These are phyloP conservation scores for Dianthus caryophyllus DNA, from an alignment of 148 eudicot species.

Conservation along the genomic window DNA sequence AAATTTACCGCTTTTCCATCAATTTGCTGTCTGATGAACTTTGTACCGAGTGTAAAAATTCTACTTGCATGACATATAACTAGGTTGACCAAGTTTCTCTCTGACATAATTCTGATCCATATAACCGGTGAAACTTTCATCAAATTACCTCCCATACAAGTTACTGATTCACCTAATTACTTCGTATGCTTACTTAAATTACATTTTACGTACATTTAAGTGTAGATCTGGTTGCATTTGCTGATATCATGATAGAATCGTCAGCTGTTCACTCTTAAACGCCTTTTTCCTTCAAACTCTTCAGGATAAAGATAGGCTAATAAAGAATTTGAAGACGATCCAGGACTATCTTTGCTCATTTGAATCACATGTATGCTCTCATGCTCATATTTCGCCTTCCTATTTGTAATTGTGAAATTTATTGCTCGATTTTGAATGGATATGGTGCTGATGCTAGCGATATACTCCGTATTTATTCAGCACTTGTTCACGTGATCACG, in stretches of 20 bases:
- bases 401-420: background rate
- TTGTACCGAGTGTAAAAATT: no score
- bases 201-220: background rate
- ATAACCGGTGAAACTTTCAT: background rate
- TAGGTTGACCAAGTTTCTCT: constrained; percentile 2
- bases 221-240: background rate
- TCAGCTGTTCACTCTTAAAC: no score
- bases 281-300: constrained; percentile 16
- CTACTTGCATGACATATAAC: constrained; percentile 5
- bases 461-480: no score
- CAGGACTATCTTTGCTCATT: constrained; percentile 92
- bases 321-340: constrained; percentile 72
- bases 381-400: background rate
- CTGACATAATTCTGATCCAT: constrained; percentile 1
- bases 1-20: background rate
- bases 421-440: no score
- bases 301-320: constrained; percentile 81
- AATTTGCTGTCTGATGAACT: constrained; percentile 2
- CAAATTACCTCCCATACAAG: background rate
- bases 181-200: background rate
- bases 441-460: no score
- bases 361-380: constrained; percentile 64
- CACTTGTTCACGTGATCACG: no score
- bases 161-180: background rate
- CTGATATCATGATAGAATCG: background rate